Evolutionary conservation across 148 eudicot species (phyloP).

Genomic region (Chenopodium quinoa): DNA sequence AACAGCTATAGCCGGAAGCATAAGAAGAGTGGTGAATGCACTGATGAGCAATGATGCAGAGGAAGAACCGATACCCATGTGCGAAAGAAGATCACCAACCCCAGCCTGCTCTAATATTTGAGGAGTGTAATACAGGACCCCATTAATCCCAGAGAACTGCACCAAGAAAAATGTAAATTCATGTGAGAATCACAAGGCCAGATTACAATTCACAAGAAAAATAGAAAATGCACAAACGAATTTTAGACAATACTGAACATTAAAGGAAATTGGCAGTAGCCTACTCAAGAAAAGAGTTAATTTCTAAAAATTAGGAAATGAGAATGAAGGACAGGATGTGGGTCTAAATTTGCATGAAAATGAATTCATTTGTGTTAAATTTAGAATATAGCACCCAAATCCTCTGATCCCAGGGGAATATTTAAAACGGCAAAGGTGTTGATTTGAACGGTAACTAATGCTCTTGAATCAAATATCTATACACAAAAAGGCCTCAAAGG

Average conservation of each 20-base stretch:
- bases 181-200: constrained; percentile 9
- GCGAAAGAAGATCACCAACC: constrained; percentile 48
- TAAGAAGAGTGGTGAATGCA: constrained; percentile 45
- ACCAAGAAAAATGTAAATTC: constrained; percentile 11
- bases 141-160: constrained; percentile 61
- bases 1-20: constrained; percentile 62
- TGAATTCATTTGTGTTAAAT: background rate
- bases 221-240: background rate
- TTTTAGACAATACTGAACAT: background rate
- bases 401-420: background rate
- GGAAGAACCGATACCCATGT: constrained; percentile 45
- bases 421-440: background rate
- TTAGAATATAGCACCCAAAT: background rate
- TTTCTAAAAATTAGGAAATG: background rate
- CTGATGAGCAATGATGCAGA: constrained; percentile 55
- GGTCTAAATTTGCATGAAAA: background rate
- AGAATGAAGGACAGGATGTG: background rate
- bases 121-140: constrained; percentile 56
- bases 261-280: background rate
- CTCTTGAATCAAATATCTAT: background rate
- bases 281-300: background rate
- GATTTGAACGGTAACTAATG: background rate
- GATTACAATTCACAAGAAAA: background rate
- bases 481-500: background rate
- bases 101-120: constrained; percentile 65